A percentile compares a stretch with the other conserved stretches of the same genome.
phyloP scores from a whole-genome alignment of 164 flowering plant genomes.

The grape (Vitis vinifera) region ASM3070453v1 NC_081805.1:568001-568500 shows the following conservation, averaged over 20 bases:
- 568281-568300: slow-evolving; percentile 43
- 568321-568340: slow-evolving; percentile 45
- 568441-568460: slow-evolving; percentile 27
- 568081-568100: too few species aligned
- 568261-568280: slow-evolving; percentile 44
- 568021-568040: too few species aligned
- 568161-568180: too few species aligned
- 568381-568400: slow-evolving; percentile 58
- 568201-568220: slow-evolving; percentile 46
- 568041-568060: too few species aligned
- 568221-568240: slow-evolving; percentile 60
- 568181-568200: slow-evolving; percentile 4
- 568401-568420: slow-evolving; percentile 71
- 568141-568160: too few species aligned
- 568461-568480: slow-evolving; percentile 29
- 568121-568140: too few species aligned
- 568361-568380: slow-evolving; percentile 37
- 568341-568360: slow-evolving; percentile 33
- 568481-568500: slow-evolving; percentile 55
- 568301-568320: slow-evolving; percentile 60
- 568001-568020: too few species aligned
- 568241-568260: slow-evolving; percentile 56
- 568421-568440: slow-evolving; percentile 28
- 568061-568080: too few species aligned
- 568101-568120: too few species aligned